Evolutionary conservation across 805 yeast species (phyloP).

Genomic region (Wickerhamiella occidentalis): DNA sequence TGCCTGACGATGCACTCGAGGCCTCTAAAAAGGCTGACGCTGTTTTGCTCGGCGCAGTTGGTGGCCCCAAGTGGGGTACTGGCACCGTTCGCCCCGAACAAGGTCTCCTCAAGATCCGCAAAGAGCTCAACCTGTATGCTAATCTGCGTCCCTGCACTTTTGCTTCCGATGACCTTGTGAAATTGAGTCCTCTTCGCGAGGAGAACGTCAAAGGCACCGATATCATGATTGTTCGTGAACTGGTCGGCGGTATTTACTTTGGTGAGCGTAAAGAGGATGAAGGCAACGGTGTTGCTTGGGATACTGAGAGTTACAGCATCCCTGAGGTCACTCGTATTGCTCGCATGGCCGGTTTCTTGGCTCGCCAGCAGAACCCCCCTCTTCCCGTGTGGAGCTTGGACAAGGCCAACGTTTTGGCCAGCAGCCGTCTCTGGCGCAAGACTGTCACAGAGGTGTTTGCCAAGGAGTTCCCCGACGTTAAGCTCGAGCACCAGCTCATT

Average conservation of each 20-base stretch:
- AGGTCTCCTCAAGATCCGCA: constrained; percentile 86
- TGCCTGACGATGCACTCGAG: constrained; percentile 70
- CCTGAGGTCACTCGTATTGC: constrained; percentile 91
- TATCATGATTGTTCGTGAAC: constrained; percentile 86
- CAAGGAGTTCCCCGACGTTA: constrained; percentile 82
- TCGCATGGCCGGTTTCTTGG: constrained; percentile 96
- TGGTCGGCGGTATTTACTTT: constrained; percentile 96
- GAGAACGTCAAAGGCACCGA: constrained; percentile 84
- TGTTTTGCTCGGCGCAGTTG: constrained; percentile 94
- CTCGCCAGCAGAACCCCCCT: constrained; percentile 87
- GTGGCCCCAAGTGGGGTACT: constrained; percentile 99
- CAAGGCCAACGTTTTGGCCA: constrained; percentile 94
- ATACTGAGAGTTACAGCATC: constrained; percentile 84
- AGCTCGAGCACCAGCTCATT: constrained; percentile 84
- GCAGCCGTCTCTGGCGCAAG: constrained; percentile 92
- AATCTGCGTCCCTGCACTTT: constrained; percentile 95
- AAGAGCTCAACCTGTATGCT: constrained; percentile 87
- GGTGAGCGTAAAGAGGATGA: constrained; percentile 92
- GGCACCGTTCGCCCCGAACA: constrained; percentile 95
- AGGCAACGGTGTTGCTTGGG: constrained; percentile 78
- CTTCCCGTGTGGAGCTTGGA: constrained; percentile 91
- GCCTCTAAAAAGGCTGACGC: constrained; percentile 86
- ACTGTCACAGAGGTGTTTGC: constrained; percentile 76
- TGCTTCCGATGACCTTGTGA: constrained; percentile 70
- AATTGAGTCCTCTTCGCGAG: constrained; percentile 76